phyloP scores from a whole-genome alignment of 2,329 filamentous ascomycete genomes.

The Paecilomyces variotii region DNA sequence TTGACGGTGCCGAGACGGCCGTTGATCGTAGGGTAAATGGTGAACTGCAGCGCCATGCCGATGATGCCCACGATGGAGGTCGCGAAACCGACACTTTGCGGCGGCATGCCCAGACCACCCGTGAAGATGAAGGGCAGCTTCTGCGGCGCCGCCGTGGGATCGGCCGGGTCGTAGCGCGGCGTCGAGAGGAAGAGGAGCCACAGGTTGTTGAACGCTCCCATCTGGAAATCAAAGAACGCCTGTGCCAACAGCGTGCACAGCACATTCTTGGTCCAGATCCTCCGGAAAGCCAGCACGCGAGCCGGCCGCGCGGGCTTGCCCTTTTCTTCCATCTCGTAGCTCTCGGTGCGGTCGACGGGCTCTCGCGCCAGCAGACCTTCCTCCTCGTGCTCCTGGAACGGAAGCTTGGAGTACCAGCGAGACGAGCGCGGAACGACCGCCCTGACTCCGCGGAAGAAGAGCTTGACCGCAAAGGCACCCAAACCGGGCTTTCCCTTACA shows the following conservation, averaged over 20 bases:
- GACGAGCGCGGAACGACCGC: constrained; percentile 21
- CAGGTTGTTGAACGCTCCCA: constrained; percentile 66
- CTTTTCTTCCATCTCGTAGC: constrained; percentile 32
- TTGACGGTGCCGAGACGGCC: constrained; percentile 58
- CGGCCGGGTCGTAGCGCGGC: constrained; percentile 45
- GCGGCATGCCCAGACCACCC: constrained; percentile 64
- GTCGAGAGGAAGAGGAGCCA: constrained; percentile 74
- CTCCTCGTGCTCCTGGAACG: constrained; percentile 29
- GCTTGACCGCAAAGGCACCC: constrained; percentile 26
- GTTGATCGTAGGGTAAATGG: constrained; percentile 63
- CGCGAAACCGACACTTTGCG: constrained; percentile 61
- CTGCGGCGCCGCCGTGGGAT: constrained; percentile 35
- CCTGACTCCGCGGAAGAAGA: constrained; percentile 19
- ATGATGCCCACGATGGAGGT: constrained; percentile 68
- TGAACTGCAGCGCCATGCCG: constrained; percentile 63
- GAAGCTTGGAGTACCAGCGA: constrained; percentile 23
- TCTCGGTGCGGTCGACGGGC: constrained; percentile 20
- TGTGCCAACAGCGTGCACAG: constrained; percentile 53
- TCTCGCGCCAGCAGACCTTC: constrained; percentile 26
- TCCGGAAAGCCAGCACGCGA: constrained; percentile 38
- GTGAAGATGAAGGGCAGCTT: constrained; percentile 52
- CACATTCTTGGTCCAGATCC: constrained; percentile 50
- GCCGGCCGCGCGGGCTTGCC: constrained; percentile 29
- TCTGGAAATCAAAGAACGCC: constrained; percentile 65
- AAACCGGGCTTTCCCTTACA: constrained; percentile 41